phyloP scores from a whole-genome alignment of 225 moss, liverwort and hornwort genomes.

The Marchantia paleacea region DNA sequence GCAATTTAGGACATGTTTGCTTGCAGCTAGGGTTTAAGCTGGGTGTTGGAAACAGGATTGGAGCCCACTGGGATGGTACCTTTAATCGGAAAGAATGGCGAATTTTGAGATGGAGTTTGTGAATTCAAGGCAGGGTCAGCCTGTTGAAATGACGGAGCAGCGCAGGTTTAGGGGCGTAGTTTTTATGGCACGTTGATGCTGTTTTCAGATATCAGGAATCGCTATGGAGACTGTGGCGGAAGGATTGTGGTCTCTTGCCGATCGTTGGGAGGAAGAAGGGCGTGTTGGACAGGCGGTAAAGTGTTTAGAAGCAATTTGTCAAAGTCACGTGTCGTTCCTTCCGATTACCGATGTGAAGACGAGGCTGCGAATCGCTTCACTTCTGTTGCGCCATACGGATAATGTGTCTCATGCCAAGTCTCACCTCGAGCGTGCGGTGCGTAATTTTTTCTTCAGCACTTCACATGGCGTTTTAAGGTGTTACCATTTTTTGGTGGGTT shows the following conservation, averaged over 20 bases:
- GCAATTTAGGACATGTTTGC: background rate
- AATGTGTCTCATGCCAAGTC: conserved; percentile 87
- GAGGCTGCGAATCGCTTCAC: conserved; percentile 74
- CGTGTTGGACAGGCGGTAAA: conserved; percentile 72
- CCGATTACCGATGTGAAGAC: conserved; percentile 94
- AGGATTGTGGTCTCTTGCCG: conserved; percentile 91
- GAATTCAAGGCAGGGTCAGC: background rate
- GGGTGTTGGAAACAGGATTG: background rate
- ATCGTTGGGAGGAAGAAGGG: conserved; percentile 69
- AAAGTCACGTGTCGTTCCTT: conserved; percentile 89
- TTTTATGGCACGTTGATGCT: conserved; percentile 1
- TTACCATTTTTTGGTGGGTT: too few relatives aligned
- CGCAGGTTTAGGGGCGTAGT: background rate
- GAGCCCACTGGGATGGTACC: background rate
- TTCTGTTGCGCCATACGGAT: conserved; percentile 67
- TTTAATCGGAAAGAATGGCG: background rate
- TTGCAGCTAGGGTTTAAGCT: background rate
- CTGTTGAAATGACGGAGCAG: background rate
- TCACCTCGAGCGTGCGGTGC: conserved; percentile 93
- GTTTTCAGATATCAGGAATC: background rate
- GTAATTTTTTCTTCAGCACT: background rate
- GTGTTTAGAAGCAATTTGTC: conserved; percentile 96
- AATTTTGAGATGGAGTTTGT: background rate
- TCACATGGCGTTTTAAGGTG: too few relatives aligned
- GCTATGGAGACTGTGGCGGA: conserved; percentile 82